Evolutionary conservation across 441 rosid species (phyloP).

Genomic region (Erodium moschatum): DNA sequence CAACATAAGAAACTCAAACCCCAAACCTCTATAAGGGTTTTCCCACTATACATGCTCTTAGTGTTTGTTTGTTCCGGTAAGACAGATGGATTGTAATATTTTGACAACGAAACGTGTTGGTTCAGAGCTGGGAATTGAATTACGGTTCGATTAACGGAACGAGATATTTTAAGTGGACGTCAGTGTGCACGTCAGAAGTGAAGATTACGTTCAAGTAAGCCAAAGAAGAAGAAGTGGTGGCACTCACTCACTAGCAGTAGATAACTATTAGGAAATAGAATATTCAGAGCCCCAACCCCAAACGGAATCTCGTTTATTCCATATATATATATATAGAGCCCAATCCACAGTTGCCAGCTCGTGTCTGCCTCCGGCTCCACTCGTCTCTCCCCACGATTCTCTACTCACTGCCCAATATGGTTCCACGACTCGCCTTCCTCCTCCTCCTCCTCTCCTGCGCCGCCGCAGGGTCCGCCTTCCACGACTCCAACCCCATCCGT

Average conservation of each 20-base stretch:
- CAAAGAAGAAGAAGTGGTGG: too few species aligned
- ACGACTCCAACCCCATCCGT: conserved; percentile 60
- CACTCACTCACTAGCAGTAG: too few species aligned
- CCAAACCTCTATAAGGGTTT: too few species aligned
- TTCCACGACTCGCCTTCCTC: conserved; percentile 17
- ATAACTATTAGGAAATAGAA: neutral
- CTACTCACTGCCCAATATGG: conserved; percentile 22
- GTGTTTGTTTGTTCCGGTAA: too few species aligned
- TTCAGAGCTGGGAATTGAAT: too few species aligned
- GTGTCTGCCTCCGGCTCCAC: too few species aligned
- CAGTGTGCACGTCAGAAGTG: neutral
- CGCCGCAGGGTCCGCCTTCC: conserved; percentile 33
- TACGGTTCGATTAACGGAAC: too few species aligned
- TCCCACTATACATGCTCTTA: too few species aligned
- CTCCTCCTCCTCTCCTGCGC: conserved; percentile 23
- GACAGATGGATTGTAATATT: too few species aligned
- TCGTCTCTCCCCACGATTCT: too few species aligned
- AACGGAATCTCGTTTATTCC: neutral
- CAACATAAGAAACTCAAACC: too few species aligned
- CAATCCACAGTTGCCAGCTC: neutral
- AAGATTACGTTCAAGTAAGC: conserved; percentile 2
- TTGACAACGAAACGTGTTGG: too few species aligned
- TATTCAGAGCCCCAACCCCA: neutral
- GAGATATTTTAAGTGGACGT: neutral
- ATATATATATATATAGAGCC: neutral